Base-by-base conservation (phyloP, 306 rosid genomes). In the Pyrus bretschneideri region DNA sequence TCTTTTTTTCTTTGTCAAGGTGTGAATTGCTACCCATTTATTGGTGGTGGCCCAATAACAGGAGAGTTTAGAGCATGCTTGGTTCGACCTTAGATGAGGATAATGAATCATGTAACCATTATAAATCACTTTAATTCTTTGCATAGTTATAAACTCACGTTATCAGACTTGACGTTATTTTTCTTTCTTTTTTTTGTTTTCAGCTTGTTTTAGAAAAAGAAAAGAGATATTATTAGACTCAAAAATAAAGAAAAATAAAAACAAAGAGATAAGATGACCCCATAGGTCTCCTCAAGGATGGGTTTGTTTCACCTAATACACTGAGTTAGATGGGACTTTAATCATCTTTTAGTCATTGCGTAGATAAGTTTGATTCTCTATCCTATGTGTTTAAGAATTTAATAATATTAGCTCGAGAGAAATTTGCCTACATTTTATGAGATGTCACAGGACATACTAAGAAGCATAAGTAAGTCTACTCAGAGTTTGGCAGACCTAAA, bases 1-100 rank as follows among this genome's bases (percentile, higher is more conserved):
- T 77, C 64, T 60, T 72, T 71, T 21, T 76, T 79, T 78, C 45
- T 42, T 42, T 42, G 45, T 42, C 45, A 9, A 42, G 11, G 45
- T 42, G 45, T 42, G 12, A 42, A 42, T 42, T 42, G 45, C 12
- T 42, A 42, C 3, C 45, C 45, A 42, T 0, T 38, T 7, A 38
- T 38, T 38, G 42, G 45, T 9, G 45, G 12, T 42, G 12, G 12
- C 11, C 11, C 1, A 40, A 3, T 9, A 40, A 40, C 44, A 1
- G 0, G 0, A 40, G 2, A 9, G 44, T 2, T 40, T 40, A 40
- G 10, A 11, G 11, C 3, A 0, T 40, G 44, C 3, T 40, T 40
- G 3, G 11, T 8, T 40, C 0, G 3, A 42, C 3, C 3, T 42
- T 42, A 3, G 2, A 42, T 42, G 45, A 42, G 45, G 3, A 9